A percentile compares a stretch with the other conserved stretches of the same genome.
Conservation (phyloP, 2,329 filamentous ascomycete species). For the Trichophyton equinum region DNA sequence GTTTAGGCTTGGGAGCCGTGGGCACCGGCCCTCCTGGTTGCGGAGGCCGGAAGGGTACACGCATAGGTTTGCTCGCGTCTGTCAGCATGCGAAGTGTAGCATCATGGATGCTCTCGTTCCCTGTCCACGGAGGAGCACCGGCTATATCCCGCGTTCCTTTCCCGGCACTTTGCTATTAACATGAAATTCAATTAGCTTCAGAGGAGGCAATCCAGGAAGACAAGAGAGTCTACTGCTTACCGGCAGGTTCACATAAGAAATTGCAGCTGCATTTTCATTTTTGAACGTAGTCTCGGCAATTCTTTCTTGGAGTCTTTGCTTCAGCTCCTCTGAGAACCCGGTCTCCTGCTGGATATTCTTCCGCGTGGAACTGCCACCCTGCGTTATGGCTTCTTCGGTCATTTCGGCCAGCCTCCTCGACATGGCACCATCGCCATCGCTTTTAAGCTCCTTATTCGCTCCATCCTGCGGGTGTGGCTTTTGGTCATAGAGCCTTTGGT, state of each 20-base stretch:
- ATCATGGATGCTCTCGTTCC: slow-evolving; percentile 61
- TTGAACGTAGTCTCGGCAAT: slow-evolving; percentile 45
- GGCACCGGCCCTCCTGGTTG: slow-evolving; percentile 29
- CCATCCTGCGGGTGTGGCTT: background rate
- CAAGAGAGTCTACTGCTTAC: slow-evolving; percentile 20
- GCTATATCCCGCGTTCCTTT: slow-evolving; percentile 57
- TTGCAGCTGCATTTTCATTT: slow-evolving; percentile 40
- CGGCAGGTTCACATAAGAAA: slow-evolving; percentile 43
- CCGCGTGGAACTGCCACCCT: slow-evolving; percentile 42
- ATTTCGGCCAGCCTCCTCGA: slow-evolving; percentile 45
- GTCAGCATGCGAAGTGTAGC: slow-evolving; percentile 68
- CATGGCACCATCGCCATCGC: slow-evolving; percentile 38
- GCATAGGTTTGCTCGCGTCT: slow-evolving; percentile 47
- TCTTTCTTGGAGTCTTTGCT: slow-evolving; percentile 45
- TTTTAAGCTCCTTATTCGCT: background rate
- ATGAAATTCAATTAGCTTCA: background rate
- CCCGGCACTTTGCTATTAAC: slow-evolving; percentile 43
- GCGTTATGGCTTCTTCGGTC: slow-evolving; percentile 47
- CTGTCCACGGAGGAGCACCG: slow-evolving; percentile 60
- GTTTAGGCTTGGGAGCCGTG: slow-evolving; percentile 34
- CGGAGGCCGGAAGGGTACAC: slow-evolving; percentile 31
- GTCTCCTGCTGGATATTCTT: slow-evolving; percentile 48
- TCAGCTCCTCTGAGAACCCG: slow-evolving; percentile 51
- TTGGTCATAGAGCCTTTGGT: background rate
- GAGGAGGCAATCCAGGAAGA: background rate